A percentile compares a stretch with the other conserved stretches of the same genome.
phyloP scores from a whole-genome alignment of 208 protist genomes.

The Wallacemonas collosoma region DNA sequence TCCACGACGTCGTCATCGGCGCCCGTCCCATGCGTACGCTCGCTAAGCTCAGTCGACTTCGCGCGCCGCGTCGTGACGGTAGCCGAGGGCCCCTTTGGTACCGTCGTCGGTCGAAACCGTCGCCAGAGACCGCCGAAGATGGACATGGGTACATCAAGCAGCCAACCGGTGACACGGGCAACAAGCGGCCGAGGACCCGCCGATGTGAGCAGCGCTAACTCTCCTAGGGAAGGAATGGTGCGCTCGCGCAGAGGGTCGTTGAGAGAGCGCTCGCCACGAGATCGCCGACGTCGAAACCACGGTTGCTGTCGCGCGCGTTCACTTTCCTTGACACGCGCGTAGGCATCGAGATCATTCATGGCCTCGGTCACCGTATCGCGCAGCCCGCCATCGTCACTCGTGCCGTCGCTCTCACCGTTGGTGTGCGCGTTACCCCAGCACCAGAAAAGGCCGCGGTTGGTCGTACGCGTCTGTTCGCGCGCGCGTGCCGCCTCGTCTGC shows the following conservation, averaged over 20 bases:
- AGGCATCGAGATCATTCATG: conserved; percentile 7
- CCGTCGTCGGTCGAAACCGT: neutral
- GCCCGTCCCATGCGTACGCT: too few species aligned
- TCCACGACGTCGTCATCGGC: too few species aligned
- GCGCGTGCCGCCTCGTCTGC: neutral
- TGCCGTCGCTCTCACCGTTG: neutral
- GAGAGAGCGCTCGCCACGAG: neutral
- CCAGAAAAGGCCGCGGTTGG: neutral
- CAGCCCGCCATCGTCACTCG: neutral
- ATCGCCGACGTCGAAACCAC: neutral
- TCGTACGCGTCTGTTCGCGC: neutral
- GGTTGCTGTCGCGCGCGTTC: neutral
- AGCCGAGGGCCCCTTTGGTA: neutral
- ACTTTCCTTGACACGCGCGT: neutral
- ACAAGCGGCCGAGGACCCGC: neutral
- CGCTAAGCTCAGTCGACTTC: too few species aligned
- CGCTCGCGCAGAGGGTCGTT: neutral
- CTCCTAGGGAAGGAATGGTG: neutral
- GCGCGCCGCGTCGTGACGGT: too few species aligned
- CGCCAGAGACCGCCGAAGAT: neutral
- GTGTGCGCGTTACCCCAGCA: neutral
- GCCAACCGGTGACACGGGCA: neutral
- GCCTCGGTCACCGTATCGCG: conserved; percentile 2
- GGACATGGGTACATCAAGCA: neutral
- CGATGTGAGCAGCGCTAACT: conserved; percentile 14